Evolutionary conservation across 2,329 filamentous ascomycete genomes (phyloP), one percentile per base, ranked within the genome.

Genomic region (Fusarium udum): DNA sequence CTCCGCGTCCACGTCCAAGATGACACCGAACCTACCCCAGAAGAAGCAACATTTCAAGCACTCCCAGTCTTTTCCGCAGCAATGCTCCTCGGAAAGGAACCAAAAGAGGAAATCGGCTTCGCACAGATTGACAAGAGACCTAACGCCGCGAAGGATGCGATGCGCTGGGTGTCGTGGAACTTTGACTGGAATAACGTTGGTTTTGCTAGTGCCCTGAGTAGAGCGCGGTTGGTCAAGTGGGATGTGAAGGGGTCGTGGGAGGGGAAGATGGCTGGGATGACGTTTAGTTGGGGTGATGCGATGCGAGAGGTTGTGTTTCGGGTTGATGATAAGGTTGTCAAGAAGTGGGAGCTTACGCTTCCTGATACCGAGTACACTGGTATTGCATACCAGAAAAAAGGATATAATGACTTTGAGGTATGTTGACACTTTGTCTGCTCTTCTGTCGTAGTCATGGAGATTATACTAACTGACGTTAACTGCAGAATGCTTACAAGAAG

Each of bases 161-260:
- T 53, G n/a, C 49, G 49, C 7, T 53, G 49, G 32, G 32, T 53
- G 4, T 53, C 49, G n/a, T 53, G 49, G 49, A 53, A 53, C 24
- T 37, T 37, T 26, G 32, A 53, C 5, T 22, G 49, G 49, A 36
- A 53, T 1, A 53, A 5, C 10, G 32, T 37, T 22, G 13, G 24
- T 28, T 37, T 53, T 5, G 49, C 32, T 15, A 53, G 49, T 26
- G n/a, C 49, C 0, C 3, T 53, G 4, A 53, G 32, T 0, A 53
- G 49, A 37, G 49, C 49, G 10, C 18, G 49, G 7, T 11, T 53
- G 24, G 5, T 37, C 32, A 37, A 53, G 10, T 37, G 49, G 32
- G 49, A 53, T 12, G 18, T 53, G 13, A 53, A 9, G 32, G 49
- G 18, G 7, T 15, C 48, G 2, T 51, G 48, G 48, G 22, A 36